Percentiles rank a stretch among this genome's conserved stretches.
phyloP scores from a whole-genome alignment of 78 protist species.

The Dictyostelium firmibasis region DNA sequence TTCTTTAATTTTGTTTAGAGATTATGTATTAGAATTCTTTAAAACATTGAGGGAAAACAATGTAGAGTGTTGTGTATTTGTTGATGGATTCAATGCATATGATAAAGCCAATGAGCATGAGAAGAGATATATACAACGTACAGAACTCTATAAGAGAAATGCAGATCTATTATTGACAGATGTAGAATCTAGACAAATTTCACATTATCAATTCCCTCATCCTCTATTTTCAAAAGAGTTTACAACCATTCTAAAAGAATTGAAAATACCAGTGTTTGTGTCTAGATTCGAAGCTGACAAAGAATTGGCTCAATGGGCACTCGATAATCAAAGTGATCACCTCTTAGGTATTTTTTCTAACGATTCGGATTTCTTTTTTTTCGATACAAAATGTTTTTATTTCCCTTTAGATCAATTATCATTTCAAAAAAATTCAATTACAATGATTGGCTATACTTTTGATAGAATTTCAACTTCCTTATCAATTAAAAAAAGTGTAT shows the following conservation, averaged over 20 bases:
- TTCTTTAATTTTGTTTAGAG: neutral
- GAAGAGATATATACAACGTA: neutral
- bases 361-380: neutral
- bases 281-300: constrained; percentile 1
- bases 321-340: neutral
- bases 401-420: neutral
- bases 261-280: neutral
- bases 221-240: neutral
- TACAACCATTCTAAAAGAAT: neutral
- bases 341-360: neutral
- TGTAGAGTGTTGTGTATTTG: neutral
- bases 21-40: neutral
- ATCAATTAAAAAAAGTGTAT: neutral
- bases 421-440: neutral
- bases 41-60: neutral
- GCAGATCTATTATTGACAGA: neutral
- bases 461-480: neutral
- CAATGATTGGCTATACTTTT: neutral
- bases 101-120: neutral
- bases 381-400: neutral
- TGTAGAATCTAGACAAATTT: neutral
- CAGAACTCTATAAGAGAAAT: too few relatives aligned
- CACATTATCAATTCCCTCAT: neutral
- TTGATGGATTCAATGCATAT: neutral
- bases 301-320: constrained; percentile 4